These are phyloP conservation scores for Phaffomyces opuntiae DNA, from an alignment of 805 yeast genomes.

Conservation along the genomic window DNA sequence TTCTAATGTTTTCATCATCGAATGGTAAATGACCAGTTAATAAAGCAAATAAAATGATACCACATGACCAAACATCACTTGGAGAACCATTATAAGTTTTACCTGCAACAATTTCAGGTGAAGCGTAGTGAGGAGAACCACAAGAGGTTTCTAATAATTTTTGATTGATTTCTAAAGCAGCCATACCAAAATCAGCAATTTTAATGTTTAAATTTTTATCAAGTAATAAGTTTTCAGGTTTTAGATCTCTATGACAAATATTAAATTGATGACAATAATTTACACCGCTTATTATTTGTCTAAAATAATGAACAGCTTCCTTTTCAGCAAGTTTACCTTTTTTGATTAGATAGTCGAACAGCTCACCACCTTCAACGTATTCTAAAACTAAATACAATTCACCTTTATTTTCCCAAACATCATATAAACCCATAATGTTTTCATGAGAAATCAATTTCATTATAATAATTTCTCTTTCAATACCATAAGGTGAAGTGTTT, in stretches of 20 bases:
- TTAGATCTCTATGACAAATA: slow-evolving; percentile 82
- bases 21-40: slow-evolving; percentile 94
- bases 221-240: slow-evolving; percentile 72
- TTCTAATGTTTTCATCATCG: slow-evolving; percentile 92
- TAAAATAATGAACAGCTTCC: slow-evolving; percentile 86
- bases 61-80: slow-evolving; percentile 97
- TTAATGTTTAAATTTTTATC: slow-evolving; percentile 86
- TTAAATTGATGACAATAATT: slow-evolving; percentile 80
- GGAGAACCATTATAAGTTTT: slow-evolving; percentile 94
- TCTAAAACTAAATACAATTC: slow-evolving; percentile 83
- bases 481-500: slow-evolving; percentile 71
- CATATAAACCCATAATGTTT: slow-evolving; percentile 71
- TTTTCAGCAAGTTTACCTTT: slow-evolving; percentile 81
- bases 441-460: slow-evolving; percentile 78
- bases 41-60: slow-evolving; percentile 88
- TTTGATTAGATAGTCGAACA: slow-evolving; percentile 85
- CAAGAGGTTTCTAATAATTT: slow-evolving; percentile 88
- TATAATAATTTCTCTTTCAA: slow-evolving; percentile 77
- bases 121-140: slow-evolving; percentile 98
- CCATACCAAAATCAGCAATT: slow-evolving; percentile 99
- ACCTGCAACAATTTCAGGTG: slow-evolving; percentile 97
- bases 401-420: slow-evolving; percentile 83
- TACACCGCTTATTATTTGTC: slow-evolving; percentile 78
- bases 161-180: slow-evolving; percentile 83
- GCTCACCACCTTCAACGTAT: slow-evolving; percentile 96